These are phyloP conservation scores for Colletotrichum musae DNA, from an alignment of 2,329 filamentous ascomycete species.

Conservation along the genomic window DNA sequence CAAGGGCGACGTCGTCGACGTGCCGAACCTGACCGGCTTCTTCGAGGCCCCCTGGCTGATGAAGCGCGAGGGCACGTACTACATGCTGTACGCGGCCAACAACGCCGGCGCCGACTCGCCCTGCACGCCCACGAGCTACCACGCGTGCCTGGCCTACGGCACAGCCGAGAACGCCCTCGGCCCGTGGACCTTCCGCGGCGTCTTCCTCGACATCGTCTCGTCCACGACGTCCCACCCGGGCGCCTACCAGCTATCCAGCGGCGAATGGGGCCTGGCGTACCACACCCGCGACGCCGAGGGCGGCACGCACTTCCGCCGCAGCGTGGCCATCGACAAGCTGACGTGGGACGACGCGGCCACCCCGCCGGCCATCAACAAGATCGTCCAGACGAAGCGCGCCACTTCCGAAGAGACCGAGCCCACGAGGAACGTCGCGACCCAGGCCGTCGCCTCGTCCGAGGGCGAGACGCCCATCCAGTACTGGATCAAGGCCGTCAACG, in stretches of 20 bases:
- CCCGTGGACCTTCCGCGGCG: slow-evolving; percentile 53
- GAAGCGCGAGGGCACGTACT: slow-evolving; percentile 53
- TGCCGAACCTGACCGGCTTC: slow-evolving; percentile 49
- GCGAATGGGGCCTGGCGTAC: slow-evolving; percentile 51
- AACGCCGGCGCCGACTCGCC: slow-evolving; percentile 53
- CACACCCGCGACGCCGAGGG: slow-evolving; percentile 53
- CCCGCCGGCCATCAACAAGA: slow-evolving; percentile 48
- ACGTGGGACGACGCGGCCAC: slow-evolving; percentile 49
- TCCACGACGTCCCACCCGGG: slow-evolving; percentile 55
- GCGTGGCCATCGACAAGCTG: slow-evolving; percentile 52
- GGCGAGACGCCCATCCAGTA: slow-evolving; percentile 54
- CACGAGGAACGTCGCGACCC: slow-evolving; percentile 52
- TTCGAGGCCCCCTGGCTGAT: slow-evolving; percentile 58
- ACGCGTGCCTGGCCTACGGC: slow-evolving; percentile 56
- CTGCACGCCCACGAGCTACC: slow-evolving; percentile 55
- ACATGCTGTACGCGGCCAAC: slow-evolving; percentile 57
- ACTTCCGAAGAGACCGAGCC: slow-evolving; percentile 42
- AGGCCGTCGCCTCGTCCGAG: slow-evolving; percentile 43
- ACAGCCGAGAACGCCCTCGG: slow-evolving; percentile 52
- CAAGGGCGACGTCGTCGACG: slow-evolving; percentile 43
- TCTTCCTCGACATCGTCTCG: slow-evolving; percentile 53
- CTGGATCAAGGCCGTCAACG: slow-evolving; percentile 53
- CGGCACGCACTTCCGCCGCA: slow-evolving; percentile 54
- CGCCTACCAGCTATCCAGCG: slow-evolving; percentile 47
- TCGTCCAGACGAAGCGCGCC: slow-evolving; percentile 49